A percentile compares a stretch with the other conserved stretches of the same genome.
Evolutionary conservation across 441 rosid genomes (phyloP).

Genomic region (Arabidopsis lyrata): DNA sequence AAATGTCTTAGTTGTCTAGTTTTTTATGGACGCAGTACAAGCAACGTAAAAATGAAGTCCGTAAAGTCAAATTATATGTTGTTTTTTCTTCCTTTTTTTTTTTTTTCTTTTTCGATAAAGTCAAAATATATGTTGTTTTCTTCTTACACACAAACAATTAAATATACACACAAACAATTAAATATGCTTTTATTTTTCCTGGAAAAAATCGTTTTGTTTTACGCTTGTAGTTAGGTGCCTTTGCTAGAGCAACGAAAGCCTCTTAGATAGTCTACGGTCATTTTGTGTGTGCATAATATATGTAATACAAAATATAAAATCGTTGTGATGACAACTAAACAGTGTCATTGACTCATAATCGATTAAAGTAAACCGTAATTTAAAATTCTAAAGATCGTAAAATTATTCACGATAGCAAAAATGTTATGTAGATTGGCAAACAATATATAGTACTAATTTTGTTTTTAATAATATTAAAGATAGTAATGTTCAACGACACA

Average conservation of each 20-base stretch:
- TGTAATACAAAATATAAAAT: neutral
- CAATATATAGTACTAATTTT: neutral
- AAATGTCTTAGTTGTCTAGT: neutral
- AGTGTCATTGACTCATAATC: neutral
- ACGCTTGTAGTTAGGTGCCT: neutral
- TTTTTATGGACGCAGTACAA: neutral
- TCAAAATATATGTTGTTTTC: neutral
- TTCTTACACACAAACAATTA: neutral
- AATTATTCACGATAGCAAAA: conserved; percentile 2
- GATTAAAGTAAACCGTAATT: neutral
- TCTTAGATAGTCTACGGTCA: neutral
- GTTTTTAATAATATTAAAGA: neutral
- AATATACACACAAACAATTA: neutral
- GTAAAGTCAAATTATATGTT: neutral
- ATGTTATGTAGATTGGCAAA: conserved; percentile 9
- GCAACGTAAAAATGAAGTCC: neutral
- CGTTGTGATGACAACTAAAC: conserved; percentile 1
- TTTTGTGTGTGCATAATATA: neutral
- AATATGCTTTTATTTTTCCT: no score
- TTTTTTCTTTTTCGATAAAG: neutral
- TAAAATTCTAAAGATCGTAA: neutral
- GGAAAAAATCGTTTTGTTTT: neutral
- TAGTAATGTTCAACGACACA: neutral
- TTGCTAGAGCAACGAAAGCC: neutral
- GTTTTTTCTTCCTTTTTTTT: conserved; percentile 15